Evolutionary conservation across 768 basidiomycete genomes (phyloP).

Genomic region (Tulasnella sp.): DNA sequence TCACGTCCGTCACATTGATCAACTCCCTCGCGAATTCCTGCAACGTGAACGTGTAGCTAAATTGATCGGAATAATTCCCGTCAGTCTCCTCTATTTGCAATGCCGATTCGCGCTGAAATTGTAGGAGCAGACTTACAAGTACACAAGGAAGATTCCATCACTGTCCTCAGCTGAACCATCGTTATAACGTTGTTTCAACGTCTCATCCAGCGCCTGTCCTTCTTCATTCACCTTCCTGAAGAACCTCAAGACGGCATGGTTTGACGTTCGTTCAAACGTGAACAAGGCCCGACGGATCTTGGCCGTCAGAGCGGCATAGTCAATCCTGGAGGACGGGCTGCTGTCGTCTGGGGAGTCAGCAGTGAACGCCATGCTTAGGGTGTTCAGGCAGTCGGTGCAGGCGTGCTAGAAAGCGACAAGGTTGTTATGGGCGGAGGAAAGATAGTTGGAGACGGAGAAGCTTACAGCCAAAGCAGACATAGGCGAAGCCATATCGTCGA

Average conservation of each 20-base stretch:
- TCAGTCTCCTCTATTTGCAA: too few species aligned
- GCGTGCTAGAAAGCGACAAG: slow-evolving; percentile 35
- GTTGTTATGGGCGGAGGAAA: background rate
- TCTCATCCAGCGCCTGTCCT: background rate
- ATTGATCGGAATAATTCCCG: background rate
- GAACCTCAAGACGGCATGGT: slow-evolving; percentile 66
- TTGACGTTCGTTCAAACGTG: slow-evolving; percentile 72
- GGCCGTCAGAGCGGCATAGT: too few species aligned
- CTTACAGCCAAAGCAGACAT: slow-evolving; percentile 61
- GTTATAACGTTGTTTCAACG: background rate
- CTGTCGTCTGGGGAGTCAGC: slow-evolving; percentile 21
- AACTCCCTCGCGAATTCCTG: slow-evolving; percentile 89
- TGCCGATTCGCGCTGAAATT: too few species aligned
- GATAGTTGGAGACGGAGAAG: background rate
- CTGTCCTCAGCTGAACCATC: slow-evolving; percentile 25
- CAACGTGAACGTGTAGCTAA: slow-evolving; percentile 91
- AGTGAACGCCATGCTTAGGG: slow-evolving; percentile 54
- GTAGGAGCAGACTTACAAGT: slow-evolving; percentile 55
- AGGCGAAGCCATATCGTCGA: slow-evolving; percentile 71
- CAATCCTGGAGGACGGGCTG: too few species aligned
- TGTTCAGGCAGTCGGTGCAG: slow-evolving; percentile 47
- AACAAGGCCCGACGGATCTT: slow-evolving; percentile 57
- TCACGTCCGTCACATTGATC: slow-evolving; percentile 68
- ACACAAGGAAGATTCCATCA: slow-evolving; percentile 79
- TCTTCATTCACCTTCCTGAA: slow-evolving; percentile 33